Base-by-base conservation (phyloP, 2,329 filamentous ascomycete genomes). In the Sclerotinia nivalis region DNA sequence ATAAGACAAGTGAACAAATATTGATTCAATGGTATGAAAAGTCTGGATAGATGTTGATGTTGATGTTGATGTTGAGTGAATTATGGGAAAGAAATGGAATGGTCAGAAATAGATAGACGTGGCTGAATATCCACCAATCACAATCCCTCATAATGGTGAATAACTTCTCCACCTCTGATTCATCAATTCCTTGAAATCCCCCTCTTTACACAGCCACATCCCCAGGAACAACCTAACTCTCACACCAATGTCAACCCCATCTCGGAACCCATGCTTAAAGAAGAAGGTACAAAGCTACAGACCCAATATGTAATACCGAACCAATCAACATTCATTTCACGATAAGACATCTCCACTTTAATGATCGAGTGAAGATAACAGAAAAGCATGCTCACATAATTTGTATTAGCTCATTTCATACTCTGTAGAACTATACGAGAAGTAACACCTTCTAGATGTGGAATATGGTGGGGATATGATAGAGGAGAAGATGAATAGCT, bases 381-480 rank as follows among this genome's bases (percentile, higher is more conserved):
- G 55, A 22, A 58, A 58, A 40, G 55, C 0, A 25, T 40, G 55
- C 31, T 37, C 31, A 56, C 20, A 37, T 56, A 56, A n/a, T 37
- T 37, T 12, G 31, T n/a, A 34, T 34, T 34, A 37, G 34, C 40
- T 43, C 37, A 40, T 40, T 58, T 40, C 13, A 58, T 37, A 20
- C 22, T n/a, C 31, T 37, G 54, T n/a, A 7, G 31, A n/a, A 34
- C 3, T 43, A 43, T 43, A 43, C 40, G 40, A 43, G 15, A 43
- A 43, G 40, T 43, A 13, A 40, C 55, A 58, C 55, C 55, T 58
- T 58, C 55, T 58, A n/a, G 20, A 58, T 58, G 20, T 58, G 55
- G 55, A 37, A n/a, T n/a, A 5, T 8, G 22, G 22, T 37, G 40
- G 40, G 13, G 40, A 43, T 43, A 15, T 43, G 13, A 15, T 15